Evolutionary conservation across 2,329 filamentous ascomycete species (phyloP).

Genomic region (Arthroderma uncinatum): DNA sequence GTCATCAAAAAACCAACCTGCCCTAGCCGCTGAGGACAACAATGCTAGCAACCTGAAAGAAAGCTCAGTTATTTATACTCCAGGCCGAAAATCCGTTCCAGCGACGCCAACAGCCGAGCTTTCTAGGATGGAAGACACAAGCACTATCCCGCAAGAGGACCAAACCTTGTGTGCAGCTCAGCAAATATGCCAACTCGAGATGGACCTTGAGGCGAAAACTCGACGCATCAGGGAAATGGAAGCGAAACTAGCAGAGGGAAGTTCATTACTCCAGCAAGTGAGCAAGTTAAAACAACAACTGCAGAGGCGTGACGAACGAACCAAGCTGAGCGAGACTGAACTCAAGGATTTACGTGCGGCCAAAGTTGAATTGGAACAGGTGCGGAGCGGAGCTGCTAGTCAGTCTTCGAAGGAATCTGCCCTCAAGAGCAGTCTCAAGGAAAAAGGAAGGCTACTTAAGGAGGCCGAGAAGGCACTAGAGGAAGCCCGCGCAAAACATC

Average conservation of each 20-base stretch:
- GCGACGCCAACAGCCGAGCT: background rate
- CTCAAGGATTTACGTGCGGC: slow-evolving; percentile 16
- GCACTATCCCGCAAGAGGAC: background rate
- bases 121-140: background rate
- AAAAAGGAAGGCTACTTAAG: slow-evolving; percentile 26
- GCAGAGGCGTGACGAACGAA: background rate
- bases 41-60: background rate
- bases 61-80: slow-evolving; percentile 1
- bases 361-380: slow-evolving; percentile 13
- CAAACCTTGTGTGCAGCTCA: slow-evolving; percentile 29
- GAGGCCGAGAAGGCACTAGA: slow-evolving; percentile 25
- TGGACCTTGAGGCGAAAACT: slow-evolving; percentile 27
- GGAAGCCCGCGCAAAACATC: slow-evolving; percentile 25
- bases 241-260: background rate
- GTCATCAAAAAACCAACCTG: background rate
- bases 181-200: slow-evolving; percentile 30
- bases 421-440: slow-evolving; percentile 24
- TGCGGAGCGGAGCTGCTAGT: slow-evolving; percentile 4
- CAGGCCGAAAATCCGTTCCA: background rate
- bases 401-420: background rate
- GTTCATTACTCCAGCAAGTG: background rate
- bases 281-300: background rate
- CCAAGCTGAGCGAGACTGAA: slow-evolving; percentile 11
- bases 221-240: slow-evolving; percentile 15
- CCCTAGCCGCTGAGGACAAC: background rate